Evolutionary conservation across 1,284 basidiomycete species (phyloP).

Genomic region (Grifola frondosa): DNA sequence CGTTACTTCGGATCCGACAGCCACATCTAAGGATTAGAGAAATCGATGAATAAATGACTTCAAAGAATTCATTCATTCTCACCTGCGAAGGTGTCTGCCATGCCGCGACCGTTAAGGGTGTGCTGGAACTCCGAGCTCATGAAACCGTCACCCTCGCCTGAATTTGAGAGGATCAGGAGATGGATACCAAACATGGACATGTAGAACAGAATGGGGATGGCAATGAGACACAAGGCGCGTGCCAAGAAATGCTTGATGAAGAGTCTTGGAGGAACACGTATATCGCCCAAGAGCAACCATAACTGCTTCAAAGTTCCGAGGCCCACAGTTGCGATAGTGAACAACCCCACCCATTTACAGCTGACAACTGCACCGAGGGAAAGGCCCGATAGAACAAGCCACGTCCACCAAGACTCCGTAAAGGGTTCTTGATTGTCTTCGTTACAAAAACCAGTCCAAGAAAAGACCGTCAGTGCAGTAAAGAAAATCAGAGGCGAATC

Average conservation of each 20-base stretch:
- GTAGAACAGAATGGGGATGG: constrained; percentile 85
- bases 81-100: constrained; percentile 92
- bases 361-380: constrained; percentile 89
- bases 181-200: constrained; percentile 96
- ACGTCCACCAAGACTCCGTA: constrained; percentile 88
- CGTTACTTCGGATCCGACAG: constrained; percentile 80
- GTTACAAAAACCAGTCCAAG: constrained; percentile 91
- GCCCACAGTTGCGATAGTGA: constrained; percentile 97
- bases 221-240: constrained; percentile 86
- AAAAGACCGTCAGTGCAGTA: constrained; percentile 85
- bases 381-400: constrained; percentile 87
- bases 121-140: constrained; percentile 99
- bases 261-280: constrained; percentile 72
- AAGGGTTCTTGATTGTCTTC: constrained; percentile 86
- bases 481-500: constrained; percentile 98
- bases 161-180: constrained; percentile 84
- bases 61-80: constrained; percentile 2
- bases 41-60: constrained; percentile 7
- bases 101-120: constrained; percentile 86
- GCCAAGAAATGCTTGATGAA: constrained; percentile 88
- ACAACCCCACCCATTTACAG: constrained; percentile 98
- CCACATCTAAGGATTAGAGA: constrained; percentile 62
- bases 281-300: constrained; percentile 89
- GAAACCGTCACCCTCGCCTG: constrained; percentile 97
- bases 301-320: constrained; percentile 84